Percentiles rank a stretch among this genome's conserved stretches.
phyloP scores from a whole-genome alignment of 805 yeast genomes.

The Komagataella pastoris region DNA sequence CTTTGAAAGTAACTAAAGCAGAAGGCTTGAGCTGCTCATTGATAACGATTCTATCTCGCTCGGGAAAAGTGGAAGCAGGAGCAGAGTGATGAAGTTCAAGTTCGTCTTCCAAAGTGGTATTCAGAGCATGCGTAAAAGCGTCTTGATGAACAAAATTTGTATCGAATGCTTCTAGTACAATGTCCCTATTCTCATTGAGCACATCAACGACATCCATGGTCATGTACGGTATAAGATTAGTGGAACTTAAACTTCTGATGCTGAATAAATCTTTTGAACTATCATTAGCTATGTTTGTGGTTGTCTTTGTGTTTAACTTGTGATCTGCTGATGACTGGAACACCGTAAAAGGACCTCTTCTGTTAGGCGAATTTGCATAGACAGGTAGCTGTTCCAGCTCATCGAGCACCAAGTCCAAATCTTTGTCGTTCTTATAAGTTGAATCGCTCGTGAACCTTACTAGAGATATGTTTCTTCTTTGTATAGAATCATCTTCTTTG shows the following conservation, averaged over 20 bases:
- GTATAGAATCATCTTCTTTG: conserved; percentile 13
- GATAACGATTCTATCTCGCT: conserved; percentile 15
- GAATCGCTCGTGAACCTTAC: conserved; percentile 23
- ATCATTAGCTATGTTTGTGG: neutral
- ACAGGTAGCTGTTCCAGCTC: conserved; percentile 3
- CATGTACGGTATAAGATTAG: neutral
- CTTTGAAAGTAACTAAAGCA: conserved; percentile 16
- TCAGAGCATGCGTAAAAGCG: neutral
- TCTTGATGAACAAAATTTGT: neutral
- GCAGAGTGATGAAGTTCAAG: neutral
- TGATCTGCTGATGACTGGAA: neutral
- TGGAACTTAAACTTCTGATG: neutral
- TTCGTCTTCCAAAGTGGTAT: neutral
- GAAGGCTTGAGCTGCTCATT: conserved; percentile 17
- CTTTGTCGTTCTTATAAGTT: conserved; percentile 23
- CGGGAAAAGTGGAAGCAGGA: conserved; percentile 8
- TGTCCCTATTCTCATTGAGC: neutral
- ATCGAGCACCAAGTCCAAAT: conserved; percentile 24
- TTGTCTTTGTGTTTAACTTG: neutral
- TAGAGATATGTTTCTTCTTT: conserved; percentile 31
- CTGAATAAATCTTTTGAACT: neutral
- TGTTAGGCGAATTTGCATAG: neutral
- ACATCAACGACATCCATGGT: neutral
- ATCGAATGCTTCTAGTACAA: neutral
- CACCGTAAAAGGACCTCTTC: neutral